Evolutionary conservation across 768 basidiomycete genomes (phyloP).

Genomic region (Boletellus ananiceps): DNA sequence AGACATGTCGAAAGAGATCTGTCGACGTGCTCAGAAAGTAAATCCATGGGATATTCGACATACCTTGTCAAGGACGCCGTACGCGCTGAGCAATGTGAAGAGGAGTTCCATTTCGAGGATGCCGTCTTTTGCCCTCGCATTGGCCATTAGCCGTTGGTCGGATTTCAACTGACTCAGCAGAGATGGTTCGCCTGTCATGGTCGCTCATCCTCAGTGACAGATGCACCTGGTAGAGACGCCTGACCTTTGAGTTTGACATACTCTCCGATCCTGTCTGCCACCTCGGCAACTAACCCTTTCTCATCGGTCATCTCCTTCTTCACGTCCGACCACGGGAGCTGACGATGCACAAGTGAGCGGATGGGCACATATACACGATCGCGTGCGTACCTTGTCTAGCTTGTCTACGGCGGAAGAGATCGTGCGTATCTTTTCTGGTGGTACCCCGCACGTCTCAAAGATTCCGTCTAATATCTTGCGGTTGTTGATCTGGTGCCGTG

Average conservation of each 20-base stretch:
- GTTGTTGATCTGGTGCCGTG: constrained; percentile 73
- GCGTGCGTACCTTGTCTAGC: constrained; percentile 68
- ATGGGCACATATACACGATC: not conserved
- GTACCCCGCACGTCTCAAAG: constrained; percentile 94
- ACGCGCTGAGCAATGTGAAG: constrained; percentile 78
- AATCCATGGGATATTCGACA: constrained; percentile 1
- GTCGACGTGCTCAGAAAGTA: not conserved
- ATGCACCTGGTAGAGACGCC: not conserved
- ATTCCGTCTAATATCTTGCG: constrained; percentile 96
- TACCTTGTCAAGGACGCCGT: constrained; percentile 65
- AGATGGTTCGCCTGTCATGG: constrained; percentile 60
- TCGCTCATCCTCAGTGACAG: not conserved
- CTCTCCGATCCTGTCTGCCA: constrained; percentile 77
- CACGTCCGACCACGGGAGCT: constrained; percentile 89
- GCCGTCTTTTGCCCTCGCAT: constrained; percentile 75
- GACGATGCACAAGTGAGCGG: not conserved
- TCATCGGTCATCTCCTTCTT: too few species aligned
- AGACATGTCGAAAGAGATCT: constrained; percentile 96
- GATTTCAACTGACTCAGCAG: constrained; percentile 67
- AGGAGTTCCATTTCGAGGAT: constrained; percentile 82
- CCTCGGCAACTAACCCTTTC: too few species aligned
- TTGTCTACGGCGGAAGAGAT: constrained; percentile 98
- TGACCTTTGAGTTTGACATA: constrained; percentile 94
- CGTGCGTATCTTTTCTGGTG: constrained; percentile 75
- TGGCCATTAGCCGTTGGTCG: constrained; percentile 61